These are phyloP conservation scores for Ceratocystis huliohia DNA, from an alignment of 2,329 filamentous ascomycete species.

Conservation along the genomic window DNA sequence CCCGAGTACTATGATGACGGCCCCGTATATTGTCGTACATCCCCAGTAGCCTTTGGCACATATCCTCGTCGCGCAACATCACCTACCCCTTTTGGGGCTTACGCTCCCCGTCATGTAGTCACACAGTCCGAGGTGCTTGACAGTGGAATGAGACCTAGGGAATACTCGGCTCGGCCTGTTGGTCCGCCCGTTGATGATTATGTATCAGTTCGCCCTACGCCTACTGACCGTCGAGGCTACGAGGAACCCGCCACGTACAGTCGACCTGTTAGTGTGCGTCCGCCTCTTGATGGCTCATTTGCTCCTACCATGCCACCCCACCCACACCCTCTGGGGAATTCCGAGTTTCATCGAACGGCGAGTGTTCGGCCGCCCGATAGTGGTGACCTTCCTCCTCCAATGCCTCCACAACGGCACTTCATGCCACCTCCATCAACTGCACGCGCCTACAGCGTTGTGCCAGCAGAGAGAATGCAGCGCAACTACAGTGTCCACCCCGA, in stretches of 20 bases:
- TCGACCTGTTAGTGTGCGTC: slow-evolving; percentile 13
- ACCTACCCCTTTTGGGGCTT: slow-evolving; percentile 13
- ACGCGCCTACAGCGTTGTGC: slow-evolving; percentile 29
- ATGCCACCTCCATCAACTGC: slow-evolving; percentile 25
- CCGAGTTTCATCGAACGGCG: slow-evolving; percentile 34
- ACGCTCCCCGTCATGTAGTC: slow-evolving; percentile 42
- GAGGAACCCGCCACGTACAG: slow-evolving; percentile 42
- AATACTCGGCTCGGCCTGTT: slow-evolving; percentile 32
- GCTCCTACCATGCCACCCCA: slow-evolving; percentile 35
- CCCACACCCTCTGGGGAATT: slow-evolving; percentile 32
- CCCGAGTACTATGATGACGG: slow-evolving; percentile 39
- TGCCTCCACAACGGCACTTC: slow-evolving; percentile 23
- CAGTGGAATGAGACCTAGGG: slow-evolving; percentile 27
- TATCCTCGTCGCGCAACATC: no score
- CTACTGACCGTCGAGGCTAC: slow-evolving; percentile 33
- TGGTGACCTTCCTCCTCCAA: slow-evolving; percentile 4
- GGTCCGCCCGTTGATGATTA: slow-evolving; percentile 35
- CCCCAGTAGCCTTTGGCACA: slow-evolving; percentile 34
- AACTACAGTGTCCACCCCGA: slow-evolving; percentile 33
- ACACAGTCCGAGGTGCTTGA: slow-evolving; percentile 46
- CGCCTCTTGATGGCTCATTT: background rate
- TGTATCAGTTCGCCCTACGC: slow-evolving; percentile 34
- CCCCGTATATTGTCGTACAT: slow-evolving; percentile 37
- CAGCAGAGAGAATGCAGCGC: slow-evolving; percentile 26
- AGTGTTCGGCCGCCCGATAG: slow-evolving; percentile 32